Conservation (phyloP, 805 yeast species). For the Groenewaldozyma tartarivorans region DNA sequence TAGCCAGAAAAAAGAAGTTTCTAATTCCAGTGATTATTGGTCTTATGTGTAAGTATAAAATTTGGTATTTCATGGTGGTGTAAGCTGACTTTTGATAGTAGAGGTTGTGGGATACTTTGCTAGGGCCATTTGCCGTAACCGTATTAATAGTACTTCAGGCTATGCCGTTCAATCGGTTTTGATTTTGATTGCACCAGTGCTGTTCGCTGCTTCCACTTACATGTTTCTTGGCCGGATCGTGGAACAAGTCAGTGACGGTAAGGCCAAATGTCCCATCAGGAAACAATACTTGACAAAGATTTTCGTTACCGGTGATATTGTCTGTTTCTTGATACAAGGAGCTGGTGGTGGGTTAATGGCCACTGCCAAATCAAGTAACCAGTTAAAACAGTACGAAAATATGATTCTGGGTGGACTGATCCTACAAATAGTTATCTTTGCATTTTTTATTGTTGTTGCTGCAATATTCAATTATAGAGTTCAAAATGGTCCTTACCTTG, state of each 20-base stretch:
- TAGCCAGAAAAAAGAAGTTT: no score
- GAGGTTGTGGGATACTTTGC: no score
- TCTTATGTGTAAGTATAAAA: no score
- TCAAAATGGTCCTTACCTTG: background rate
- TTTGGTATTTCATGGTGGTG: no score
- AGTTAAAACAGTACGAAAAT: constrained; percentile 52
- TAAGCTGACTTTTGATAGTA: no score
- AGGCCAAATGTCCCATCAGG: constrained; percentile 37
- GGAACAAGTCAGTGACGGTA: constrained; percentile 43
- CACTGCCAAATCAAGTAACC: constrained; percentile 19
- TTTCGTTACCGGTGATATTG: constrained; percentile 59
- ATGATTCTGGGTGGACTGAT: constrained; percentile 72
- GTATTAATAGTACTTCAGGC: no score
- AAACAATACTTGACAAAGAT: constrained; percentile 52
- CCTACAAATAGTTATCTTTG: constrained; percentile 65
- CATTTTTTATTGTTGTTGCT: constrained; percentile 46
- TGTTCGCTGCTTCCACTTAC: constrained; percentile 77
- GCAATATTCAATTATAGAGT: constrained; percentile 12
- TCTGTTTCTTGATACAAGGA: constrained; percentile 59
- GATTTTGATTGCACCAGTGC: constrained; percentile 71
- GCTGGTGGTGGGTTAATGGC: constrained; percentile 64
- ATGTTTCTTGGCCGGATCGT: constrained; percentile 58
- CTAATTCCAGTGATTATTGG: no score
- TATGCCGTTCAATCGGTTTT: constrained; percentile 58
- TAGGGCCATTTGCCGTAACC: no score